Evolutionary conservation across 179 eudicot species (phyloP).

Genomic region (Vitellaria paradoxa): DNA sequence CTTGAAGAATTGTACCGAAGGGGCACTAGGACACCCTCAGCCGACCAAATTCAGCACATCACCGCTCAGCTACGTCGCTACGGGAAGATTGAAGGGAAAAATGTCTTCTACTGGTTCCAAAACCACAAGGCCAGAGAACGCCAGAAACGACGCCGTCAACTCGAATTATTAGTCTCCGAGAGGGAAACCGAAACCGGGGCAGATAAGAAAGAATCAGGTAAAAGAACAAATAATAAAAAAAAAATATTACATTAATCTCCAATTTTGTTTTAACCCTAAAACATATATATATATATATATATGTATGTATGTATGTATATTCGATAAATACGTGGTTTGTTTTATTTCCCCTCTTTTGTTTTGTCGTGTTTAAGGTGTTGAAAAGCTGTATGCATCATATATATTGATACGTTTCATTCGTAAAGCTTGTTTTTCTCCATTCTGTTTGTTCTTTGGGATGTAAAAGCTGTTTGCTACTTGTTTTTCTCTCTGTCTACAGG

Average conservation of each 20-base stretch:
- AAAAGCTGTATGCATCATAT: not conserved
- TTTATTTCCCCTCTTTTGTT: not conserved
- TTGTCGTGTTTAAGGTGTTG: not conserved
- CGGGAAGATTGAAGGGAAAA: conserved; percentile 71
- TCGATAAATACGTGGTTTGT: not conserved
- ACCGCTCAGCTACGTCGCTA: conserved; percentile 65
- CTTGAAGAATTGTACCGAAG: conserved; percentile 67
- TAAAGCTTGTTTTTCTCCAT: not conserved
- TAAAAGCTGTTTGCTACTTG: conserved; percentile 18
- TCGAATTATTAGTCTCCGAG: conserved; percentile 21
- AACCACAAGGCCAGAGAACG: conserved; percentile 78
- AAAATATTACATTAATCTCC: not conserved
- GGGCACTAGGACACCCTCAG: conserved; percentile 76
- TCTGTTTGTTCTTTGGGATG: conserved; percentile 13
- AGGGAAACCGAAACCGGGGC: not conserved
- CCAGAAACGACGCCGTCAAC: conserved; percentile 75
- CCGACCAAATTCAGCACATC: conserved; percentile 79
- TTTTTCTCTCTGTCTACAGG: conserved; percentile 31
- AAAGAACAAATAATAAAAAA: too few relatives aligned
- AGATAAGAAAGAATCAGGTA: conserved; percentile 29
- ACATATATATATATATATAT: too few relatives aligned
- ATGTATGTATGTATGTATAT: too few relatives aligned
- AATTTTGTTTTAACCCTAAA: not conserved
- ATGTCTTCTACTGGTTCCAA: conserved; percentile 68
- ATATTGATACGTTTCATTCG: too few relatives aligned